These are phyloP conservation scores for Purshia tridentata DNA, from an alignment of 306 rosid species.

Conservation along the genomic window DNA sequence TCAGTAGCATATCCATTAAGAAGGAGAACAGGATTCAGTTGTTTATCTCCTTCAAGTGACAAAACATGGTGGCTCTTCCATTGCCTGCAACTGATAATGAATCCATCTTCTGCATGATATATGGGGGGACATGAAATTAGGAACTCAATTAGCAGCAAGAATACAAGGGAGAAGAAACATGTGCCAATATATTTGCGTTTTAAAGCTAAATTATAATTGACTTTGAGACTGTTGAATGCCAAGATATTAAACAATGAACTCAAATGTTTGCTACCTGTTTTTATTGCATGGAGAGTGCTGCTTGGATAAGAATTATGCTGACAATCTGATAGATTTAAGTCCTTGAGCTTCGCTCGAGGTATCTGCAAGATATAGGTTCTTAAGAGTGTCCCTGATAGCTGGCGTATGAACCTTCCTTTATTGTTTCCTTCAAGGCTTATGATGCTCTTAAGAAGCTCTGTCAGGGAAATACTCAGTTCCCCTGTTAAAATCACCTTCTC, in stretches of 20 bases:
- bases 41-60: slow-evolving; percentile 13
- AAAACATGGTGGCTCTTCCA: slow-evolving; percentile 22
- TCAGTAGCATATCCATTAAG: slow-evolving; percentile 37
- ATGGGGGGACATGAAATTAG: background rate
- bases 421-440: slow-evolving; percentile 30
- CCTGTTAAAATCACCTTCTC: slow-evolving; percentile 22
- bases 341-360: slow-evolving; percentile 21
- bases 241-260: background rate
- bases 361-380: slow-evolving; percentile 36
- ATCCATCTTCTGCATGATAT: slow-evolving; percentile 34
- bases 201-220: background rate
- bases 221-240: background rate
- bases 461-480: slow-evolving; percentile 26
- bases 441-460: slow-evolving; percentile 32
- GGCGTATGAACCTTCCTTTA: slow-evolving; percentile 26
- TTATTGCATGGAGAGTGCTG: slow-evolving; percentile 24
- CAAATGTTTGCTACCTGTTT: slow-evolving; percentile 28
- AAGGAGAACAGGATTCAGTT: slow-evolving; percentile 34
- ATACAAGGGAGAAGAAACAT: too few species aligned
- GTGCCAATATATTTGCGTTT: too few species aligned
- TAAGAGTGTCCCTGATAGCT: slow-evolving; percentile 19
- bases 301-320: slow-evolving; percentile 11
- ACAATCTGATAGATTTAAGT: slow-evolving; percentile 11
- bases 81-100: slow-evolving; percentile 26
- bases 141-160: too few species aligned